Conservation (phyloP, 805 yeast species). For the Sungouiozyma ichnusensis region DNA sequence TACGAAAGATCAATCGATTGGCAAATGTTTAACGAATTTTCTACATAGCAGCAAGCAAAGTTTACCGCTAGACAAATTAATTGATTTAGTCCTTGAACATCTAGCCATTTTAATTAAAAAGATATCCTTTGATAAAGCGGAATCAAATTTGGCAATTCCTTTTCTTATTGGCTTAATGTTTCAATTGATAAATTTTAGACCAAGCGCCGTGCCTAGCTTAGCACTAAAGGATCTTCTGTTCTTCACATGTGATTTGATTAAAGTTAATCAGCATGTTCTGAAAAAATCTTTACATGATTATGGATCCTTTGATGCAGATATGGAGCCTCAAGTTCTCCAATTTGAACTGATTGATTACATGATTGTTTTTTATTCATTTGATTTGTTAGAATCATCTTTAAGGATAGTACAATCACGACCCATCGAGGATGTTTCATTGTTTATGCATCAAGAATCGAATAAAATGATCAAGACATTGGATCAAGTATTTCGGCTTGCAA, state of each 20-base stretch:
- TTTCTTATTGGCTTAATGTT: slow-evolving; percentile 49
- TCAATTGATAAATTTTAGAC: slow-evolving; percentile 46
- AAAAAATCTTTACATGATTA: slow-evolving; percentile 16
- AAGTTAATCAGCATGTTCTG: slow-evolving; percentile 17
- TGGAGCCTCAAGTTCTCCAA: slow-evolving; percentile 32
- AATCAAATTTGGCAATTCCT: slow-evolving; percentile 36
- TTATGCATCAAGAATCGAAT: slow-evolving; percentile 14
- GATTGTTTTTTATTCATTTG: slow-evolving; percentile 41
- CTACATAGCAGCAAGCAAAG: slow-evolving; percentile 11
- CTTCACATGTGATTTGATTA: slow-evolving; percentile 21
- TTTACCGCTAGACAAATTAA: slow-evolving; percentile 16
- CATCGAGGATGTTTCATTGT: slow-evolving; percentile 1
- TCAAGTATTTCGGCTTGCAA: slow-evolving; percentile 28
- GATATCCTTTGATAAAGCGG: slow-evolving; percentile 17
- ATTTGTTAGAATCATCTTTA: slow-evolving; percentile 41
- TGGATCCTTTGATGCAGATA: slow-evolving; percentile 14
- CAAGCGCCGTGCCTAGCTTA: slow-evolving; percentile 42
- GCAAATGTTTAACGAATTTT: slow-evolving; percentile 13
- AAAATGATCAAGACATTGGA: slow-evolving; percentile 21
- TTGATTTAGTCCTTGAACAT: slow-evolving; percentile 17
- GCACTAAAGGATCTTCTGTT: slow-evolving; percentile 28
- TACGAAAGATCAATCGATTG: slow-evolving; percentile 16
- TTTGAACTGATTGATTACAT: slow-evolving; percentile 40
- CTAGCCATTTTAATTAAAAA: slow-evolving; percentile 22
- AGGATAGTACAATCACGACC: slow-evolving; percentile 17